phyloP scores from a whole-genome alignment of 257 asterid genomes.

The Solanum dulcamara region DNA sequence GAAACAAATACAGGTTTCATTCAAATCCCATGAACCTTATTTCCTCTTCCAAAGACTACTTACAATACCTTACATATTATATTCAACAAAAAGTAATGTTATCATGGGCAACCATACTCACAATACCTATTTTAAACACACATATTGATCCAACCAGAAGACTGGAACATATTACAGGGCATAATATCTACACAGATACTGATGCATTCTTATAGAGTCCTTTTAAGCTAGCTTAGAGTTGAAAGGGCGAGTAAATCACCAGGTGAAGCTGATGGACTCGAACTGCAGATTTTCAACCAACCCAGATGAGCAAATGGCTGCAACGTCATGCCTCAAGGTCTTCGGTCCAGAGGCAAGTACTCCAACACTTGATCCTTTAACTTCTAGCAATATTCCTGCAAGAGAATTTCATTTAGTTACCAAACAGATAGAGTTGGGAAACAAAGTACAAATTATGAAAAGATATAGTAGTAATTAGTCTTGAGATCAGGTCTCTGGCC shows the following conservation, averaged over 20 bases:
- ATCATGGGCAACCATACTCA: not conserved
- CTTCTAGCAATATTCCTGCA: constrained; percentile 51
- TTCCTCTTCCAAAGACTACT: not conserved
- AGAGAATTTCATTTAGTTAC: not conserved
- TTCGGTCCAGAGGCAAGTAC: constrained; percentile 76
- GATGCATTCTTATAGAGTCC: not conserved
- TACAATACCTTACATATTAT: not conserved
- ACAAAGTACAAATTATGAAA: not conserved
- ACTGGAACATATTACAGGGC: not conserved
- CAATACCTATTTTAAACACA: not conserved
- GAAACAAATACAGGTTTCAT: not conserved
- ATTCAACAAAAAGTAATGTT: not conserved
- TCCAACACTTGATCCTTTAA: constrained; percentile 62
- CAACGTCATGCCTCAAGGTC: constrained; percentile 76
- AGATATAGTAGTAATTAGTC: constrained; percentile 28
- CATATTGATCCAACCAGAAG: not conserved
- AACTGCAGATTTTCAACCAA: constrained; percentile 53
- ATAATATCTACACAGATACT: not conserved
- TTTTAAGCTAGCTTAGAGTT: not conserved
- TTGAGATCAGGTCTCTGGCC: constrained; percentile 74
- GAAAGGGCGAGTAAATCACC: constrained; percentile 31
- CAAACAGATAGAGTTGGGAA: not conserved
- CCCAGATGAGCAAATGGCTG: constrained; percentile 65
- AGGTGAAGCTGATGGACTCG: constrained; percentile 83
- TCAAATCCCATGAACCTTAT: not conserved